Evolutionary conservation across 108 stramenopile species (phyloP).

Genomic region (Stephanodiscus triporus): DNA sequence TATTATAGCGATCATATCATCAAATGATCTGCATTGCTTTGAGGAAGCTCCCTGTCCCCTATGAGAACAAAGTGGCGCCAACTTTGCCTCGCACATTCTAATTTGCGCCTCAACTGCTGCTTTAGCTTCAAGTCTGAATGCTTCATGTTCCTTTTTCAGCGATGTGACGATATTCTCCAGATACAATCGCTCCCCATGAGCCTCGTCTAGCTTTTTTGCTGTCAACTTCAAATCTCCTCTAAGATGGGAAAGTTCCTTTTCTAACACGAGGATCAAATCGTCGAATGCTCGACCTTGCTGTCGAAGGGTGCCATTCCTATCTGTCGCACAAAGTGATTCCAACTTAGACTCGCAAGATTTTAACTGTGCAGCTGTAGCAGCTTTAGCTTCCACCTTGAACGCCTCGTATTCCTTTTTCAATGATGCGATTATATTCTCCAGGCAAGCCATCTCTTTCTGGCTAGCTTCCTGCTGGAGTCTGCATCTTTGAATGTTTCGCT

Average conservation of each 20-base stretch:
- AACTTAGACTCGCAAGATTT: constrained; percentile 17
- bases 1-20: constrained; percentile 6
- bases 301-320: neutral
- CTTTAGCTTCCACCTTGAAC: constrained; percentile 10
- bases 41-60: neutral
- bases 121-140: constrained; percentile 7
- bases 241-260: neutral
- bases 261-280: constrained; percentile 6
- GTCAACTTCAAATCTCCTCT: neutral
- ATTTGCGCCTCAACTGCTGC: constrained; percentile 4
- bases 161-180: constrained; percentile 6
- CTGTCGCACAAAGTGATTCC: constrained; percentile 9
- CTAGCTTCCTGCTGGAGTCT: constrained; percentile 1
- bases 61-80: constrained; percentile 4
- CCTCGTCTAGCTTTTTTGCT: neutral
- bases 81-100: constrained; percentile 10
- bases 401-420: constrained; percentile 10
- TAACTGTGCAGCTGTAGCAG: constrained; percentile 4
- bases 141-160: constrained; percentile 9
- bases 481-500: constrained; percentile 15
- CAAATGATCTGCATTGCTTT: constrained; percentile 1
- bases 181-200: neutral
- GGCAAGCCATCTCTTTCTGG: neutral
- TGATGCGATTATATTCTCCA: constrained; percentile 11
- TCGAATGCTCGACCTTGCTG: constrained; percentile 7